A percentile compares a stretch with the other conserved stretches of the same genome.
Evolutionary conservation across 495 filamentous ascomycete species (phyloP).

Genomic region (Penicillium manginii): DNA sequence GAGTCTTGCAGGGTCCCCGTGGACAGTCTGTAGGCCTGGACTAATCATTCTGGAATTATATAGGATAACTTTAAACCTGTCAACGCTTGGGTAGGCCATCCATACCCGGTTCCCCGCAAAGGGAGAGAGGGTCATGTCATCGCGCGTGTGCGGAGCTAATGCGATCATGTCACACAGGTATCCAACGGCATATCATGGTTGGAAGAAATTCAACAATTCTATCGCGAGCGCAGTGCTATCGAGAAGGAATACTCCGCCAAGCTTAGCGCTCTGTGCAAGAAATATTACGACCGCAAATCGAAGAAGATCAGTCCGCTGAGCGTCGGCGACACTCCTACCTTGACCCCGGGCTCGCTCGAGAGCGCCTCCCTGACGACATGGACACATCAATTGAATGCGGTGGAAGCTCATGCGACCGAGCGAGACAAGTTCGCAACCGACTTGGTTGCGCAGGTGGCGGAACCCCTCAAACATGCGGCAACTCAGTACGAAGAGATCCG

Average conservation of each 20-base stretch:
- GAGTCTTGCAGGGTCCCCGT: slow-evolving; percentile 14
- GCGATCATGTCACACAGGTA: slow-evolving; percentile 54
- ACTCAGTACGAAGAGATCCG: slow-evolving; percentile 86
- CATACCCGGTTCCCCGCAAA: slow-evolving; percentile 23
- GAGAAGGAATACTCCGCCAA: slow-evolving; percentile 96
- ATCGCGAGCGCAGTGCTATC: slow-evolving; percentile 88
- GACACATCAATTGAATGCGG: slow-evolving; percentile 87
- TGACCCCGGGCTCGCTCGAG: slow-evolving; percentile 95
- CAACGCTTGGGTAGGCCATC: slow-evolving; percentile 74
- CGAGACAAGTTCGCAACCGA: slow-evolving; percentile 83
- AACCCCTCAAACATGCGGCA: slow-evolving; percentile 75
- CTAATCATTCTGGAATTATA: slow-evolving; percentile 9
- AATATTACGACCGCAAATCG: slow-evolving; percentile 94
- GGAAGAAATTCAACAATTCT: slow-evolving; percentile 96
- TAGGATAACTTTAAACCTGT: slow-evolving; percentile 95
- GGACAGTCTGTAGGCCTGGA: not conserved
- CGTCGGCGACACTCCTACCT: slow-evolving; percentile 88
- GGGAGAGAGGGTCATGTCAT: slow-evolving; percentile 22
- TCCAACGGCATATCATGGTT: slow-evolving; percentile 88
- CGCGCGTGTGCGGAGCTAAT: slow-evolving; percentile 31
- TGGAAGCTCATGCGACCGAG: slow-evolving; percentile 86
- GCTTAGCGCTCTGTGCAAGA: slow-evolving; percentile 84
- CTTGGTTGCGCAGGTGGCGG: slow-evolving; percentile 75
- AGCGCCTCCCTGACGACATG: slow-evolving; percentile 96
- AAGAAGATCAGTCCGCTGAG: slow-evolving; percentile 87